Evolutionary conservation across 305 asterid genomes (phyloP).

Genomic region (Lippia alba): DNA sequence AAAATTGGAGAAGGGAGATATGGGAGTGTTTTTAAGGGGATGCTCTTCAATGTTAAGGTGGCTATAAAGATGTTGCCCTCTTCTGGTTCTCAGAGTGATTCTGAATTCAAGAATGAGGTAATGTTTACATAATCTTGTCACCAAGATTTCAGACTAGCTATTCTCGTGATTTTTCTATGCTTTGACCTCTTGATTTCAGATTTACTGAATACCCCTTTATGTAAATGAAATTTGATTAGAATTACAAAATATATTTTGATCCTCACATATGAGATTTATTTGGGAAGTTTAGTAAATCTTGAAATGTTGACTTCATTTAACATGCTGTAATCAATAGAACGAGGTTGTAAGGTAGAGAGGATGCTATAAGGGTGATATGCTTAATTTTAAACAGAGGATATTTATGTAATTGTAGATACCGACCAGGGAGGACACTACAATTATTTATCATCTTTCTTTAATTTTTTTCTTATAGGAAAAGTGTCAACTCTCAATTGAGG

Average conservation of each 20-base stretch:
- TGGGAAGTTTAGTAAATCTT: background rate
- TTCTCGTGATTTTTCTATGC: background rate
- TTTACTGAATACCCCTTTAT: background rate
- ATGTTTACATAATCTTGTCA: constrained; percentile 26
- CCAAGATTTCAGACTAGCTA: constrained; percentile 16
- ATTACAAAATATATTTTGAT: too few species aligned
- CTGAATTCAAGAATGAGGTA: constrained; percentile 81
- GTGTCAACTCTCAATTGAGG: background rate
- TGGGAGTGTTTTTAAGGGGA: constrained; percentile 84
- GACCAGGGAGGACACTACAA: background rate
- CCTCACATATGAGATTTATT: background rate
- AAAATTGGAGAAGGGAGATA: constrained; percentile 82
- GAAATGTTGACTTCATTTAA: background rate
- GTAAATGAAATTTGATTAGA: background rate
- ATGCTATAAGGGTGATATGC: background rate
- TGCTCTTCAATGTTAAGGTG: constrained; percentile 59
- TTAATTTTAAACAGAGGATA: background rate
- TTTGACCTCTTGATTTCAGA: too few species aligned
- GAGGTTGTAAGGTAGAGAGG: background rate
- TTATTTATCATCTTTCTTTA: too few species aligned
- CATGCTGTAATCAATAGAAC: background rate
- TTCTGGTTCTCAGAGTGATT: constrained; percentile 72
- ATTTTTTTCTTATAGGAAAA: too few species aligned
- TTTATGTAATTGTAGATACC: background rate
- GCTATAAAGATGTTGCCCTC: constrained; percentile 90